Base-by-base conservation (phyloP, 129 eudicot species). In the Ambrosia artemisiifolia region DNA sequence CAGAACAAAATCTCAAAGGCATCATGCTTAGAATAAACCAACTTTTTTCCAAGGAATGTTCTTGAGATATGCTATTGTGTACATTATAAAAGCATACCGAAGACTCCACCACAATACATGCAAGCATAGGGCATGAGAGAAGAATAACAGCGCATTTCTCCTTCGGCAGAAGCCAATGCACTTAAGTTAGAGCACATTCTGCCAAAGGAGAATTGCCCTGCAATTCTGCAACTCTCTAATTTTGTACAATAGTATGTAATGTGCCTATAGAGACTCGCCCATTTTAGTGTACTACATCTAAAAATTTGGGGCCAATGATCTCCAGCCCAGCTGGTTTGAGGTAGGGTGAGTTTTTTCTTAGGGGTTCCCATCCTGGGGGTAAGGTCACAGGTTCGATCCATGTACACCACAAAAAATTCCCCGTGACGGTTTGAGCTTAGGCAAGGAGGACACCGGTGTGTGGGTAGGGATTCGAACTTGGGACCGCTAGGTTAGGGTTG, bases 121-220 rank as follows among this genome's bases (percentile, higher is more conserved):
- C 53, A n/a, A 34, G 48, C 49, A 1, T 35, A 53, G 5, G 55
- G 76, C n/a, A 40, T 40, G 44, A 72, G 85, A 68, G 83, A 77
- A 73, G 85, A 83, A 84, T 84, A 67, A 76, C 83, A 76, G 85
- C 3, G 83, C 75, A 32, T 55, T 87, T 84, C 89, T 84, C 87
- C 88, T 71, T 69, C 71, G 85, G 92, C 88, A 87, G 81, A 80
- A 70, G 43, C 11, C 12, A 24, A 16, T 63, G 62, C 46, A 36
- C 40, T 62, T 9, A 11, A 55, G 14, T 74, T 63, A 53, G 59
- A 66, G 35, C 32, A 24, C 55, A 16, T 72, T 84, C 77, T 81
- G 87, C 88, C 85, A 79, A 85, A 85, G 90, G 85, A 82, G 90
- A 85, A 71, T 85, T 82, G 85, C 87, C 85, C 87, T 82, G 87